Evolutionary conservation across 768 basidiomycete species (phyloP).

Genomic region (Leccinum longicurvipes): DNA sequence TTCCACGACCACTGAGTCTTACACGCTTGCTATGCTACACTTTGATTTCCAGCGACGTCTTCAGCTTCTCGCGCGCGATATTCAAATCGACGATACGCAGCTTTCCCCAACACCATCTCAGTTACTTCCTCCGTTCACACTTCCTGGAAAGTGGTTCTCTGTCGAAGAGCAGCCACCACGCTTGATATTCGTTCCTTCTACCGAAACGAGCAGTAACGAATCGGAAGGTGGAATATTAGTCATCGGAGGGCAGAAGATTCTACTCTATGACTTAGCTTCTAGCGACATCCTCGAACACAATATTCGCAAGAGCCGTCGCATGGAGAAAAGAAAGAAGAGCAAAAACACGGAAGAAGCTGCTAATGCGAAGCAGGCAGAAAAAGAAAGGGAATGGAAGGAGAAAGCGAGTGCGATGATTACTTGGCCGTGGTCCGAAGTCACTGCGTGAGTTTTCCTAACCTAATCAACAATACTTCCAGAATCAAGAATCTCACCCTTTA

Average conservation of each 20-base stretch:
- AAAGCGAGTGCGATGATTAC: slow-evolving; percentile 55
- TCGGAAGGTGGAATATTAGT: slow-evolving; percentile 69
- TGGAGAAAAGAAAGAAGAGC: slow-evolving; percentile 50
- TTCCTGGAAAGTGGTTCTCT: slow-evolving; percentile 46
- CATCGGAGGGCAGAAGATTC: slow-evolving; percentile 62
- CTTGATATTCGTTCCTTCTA: slow-evolving; percentile 36
- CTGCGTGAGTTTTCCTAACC: slow-evolving; percentile 49
- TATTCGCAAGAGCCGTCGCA: slow-evolving; percentile 50
- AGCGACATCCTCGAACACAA: slow-evolving; percentile 48
- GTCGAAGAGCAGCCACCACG: slow-evolving; percentile 38
- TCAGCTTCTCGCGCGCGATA: slow-evolving; percentile 61
- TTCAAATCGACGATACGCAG: slow-evolving; percentile 41
- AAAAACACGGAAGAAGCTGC: slow-evolving; percentile 38
- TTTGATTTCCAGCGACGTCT: slow-evolving; percentile 58
- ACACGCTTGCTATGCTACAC: slow-evolving; percentile 64
- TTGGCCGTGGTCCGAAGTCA: slow-evolving; percentile 76
- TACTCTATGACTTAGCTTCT: slow-evolving; percentile 57
- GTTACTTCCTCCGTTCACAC: slow-evolving; percentile 48
- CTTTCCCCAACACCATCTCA: slow-evolving; percentile 49
- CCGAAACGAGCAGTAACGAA: slow-evolving; percentile 24
- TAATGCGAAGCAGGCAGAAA: slow-evolving; percentile 55
- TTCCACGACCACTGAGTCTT: slow-evolving; percentile 36
- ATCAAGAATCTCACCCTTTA: neutral
- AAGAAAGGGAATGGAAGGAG: slow-evolving; percentile 49
- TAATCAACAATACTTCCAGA: neutral